phyloP scores from a whole-genome alignment of 371 early-diverging fungal species.

The Rhizopus arrhizus region DNA sequence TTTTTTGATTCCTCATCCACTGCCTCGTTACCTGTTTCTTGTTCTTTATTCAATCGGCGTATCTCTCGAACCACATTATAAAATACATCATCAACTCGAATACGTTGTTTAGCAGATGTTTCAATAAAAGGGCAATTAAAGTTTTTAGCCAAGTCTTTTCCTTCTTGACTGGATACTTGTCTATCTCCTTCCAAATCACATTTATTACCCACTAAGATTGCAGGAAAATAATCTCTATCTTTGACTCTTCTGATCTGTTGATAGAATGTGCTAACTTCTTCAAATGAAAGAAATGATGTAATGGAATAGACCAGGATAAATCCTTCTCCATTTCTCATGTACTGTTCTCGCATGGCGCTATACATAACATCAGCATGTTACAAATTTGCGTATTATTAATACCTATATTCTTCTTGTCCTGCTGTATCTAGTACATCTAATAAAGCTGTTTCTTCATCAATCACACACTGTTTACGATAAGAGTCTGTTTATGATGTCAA shows the following conservation, averaged over 20 bases:
- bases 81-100: conserved; percentile 91
- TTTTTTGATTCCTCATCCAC: background rate
- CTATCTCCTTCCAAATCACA: conserved; percentile 58
- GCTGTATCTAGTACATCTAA: conserved; percentile 94
- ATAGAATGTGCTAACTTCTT: conserved; percentile 78
- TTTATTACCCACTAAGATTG: conserved; percentile 71
- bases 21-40: conserved; percentile 27
- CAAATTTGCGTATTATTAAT: conserved; percentile 4
- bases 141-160: conserved; percentile 30
- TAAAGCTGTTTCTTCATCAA: conserved; percentile 82
- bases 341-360: conserved; percentile 77
- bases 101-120: conserved; percentile 72
- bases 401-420: conserved; percentile 91
- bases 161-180: conserved; percentile 53
- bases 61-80: conserved; percentile 85
- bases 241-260: conserved; percentile 83
- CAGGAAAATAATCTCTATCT: conserved; percentile 74
- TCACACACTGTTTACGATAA: conserved; percentile 86
- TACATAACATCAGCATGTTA: background rate
- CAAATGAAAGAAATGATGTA: conserved; percentile 74
- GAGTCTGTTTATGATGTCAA: conserved; percentile 63
- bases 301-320: conserved; percentile 84
- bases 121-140: conserved; percentile 33
- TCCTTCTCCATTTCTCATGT: conserved; percentile 89
- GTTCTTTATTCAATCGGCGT: conserved; percentile 69